These are phyloP conservation scores for Ophiocordyceps camponoti-saundersi DNA, from an alignment of 2,329 filamentous ascomycete species.

Conservation along the genomic window DNA sequence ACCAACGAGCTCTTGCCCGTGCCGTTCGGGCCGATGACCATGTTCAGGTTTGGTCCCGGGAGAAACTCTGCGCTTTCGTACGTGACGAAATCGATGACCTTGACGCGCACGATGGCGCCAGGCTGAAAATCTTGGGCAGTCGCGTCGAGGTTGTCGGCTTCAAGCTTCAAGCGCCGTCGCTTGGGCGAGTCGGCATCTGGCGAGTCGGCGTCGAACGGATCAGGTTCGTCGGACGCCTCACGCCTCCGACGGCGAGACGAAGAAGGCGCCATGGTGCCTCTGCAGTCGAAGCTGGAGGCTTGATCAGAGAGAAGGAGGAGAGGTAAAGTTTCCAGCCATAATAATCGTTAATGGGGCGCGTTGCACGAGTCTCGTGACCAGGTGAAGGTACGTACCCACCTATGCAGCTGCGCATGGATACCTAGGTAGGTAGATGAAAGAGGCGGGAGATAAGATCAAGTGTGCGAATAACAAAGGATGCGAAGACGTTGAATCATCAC, in stretches of 20 bases:
- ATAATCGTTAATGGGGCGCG: not conserved
- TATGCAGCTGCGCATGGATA: too few species aligned
- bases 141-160: not conserved
- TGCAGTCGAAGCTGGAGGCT: not conserved
- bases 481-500: too few species aligned
- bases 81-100: constrained; percentile 79
- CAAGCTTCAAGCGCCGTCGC: constrained; percentile 15
- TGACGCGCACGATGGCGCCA: constrained; percentile 78
- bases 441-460: too few species aligned
- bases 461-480: too few species aligned
- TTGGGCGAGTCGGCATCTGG: constrained; percentile 15
- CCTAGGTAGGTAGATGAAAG: too few species aligned
- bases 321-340: constrained; percentile 2
- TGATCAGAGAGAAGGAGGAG: not conserved
- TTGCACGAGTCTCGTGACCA: too few species aligned
- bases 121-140: constrained; percentile 35
- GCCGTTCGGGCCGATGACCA: constrained; percentile 98
- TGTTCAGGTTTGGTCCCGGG: constrained; percentile 84
- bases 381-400: too few species aligned
- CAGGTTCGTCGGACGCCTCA: constrained; percentile 21
- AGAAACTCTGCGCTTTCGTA: constrained; percentile 86
- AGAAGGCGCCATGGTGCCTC: constrained; percentile 11
- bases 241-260: constrained; percentile 25
- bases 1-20: constrained; percentile 96
- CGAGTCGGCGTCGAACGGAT: constrained; percentile 14